Evolutionary conservation across 176 grass and related monocot species (phyloP).

Genomic region (Aegilops speltoides): DNA sequence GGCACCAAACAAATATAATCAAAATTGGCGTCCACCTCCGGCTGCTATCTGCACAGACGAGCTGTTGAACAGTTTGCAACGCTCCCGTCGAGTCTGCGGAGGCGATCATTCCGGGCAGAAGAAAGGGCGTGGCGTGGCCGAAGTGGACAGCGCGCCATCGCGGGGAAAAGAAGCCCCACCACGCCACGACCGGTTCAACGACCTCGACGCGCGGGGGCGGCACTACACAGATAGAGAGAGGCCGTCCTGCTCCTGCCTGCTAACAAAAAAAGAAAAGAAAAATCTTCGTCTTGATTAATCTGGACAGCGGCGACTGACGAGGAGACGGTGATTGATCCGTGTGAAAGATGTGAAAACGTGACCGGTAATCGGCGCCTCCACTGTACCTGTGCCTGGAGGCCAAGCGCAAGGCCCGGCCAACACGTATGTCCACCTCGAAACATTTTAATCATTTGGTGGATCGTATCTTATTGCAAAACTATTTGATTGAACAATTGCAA

Average conservation of each 20-base stretch:
- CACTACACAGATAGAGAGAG: background rate
- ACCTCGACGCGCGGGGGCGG: background rate
- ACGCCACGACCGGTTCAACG: conserved; percentile 26
- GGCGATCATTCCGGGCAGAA: background rate
- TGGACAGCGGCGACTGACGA: background rate
- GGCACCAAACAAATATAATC: background rate
- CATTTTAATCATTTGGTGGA: too few relatives aligned
- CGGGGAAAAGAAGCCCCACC: background rate
- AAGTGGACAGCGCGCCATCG: background rate
- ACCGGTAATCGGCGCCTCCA: background rate
- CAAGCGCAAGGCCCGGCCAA: background rate
- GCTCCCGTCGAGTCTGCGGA: background rate
- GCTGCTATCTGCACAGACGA: background rate
- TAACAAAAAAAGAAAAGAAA: background rate
- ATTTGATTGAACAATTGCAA: too few relatives aligned
- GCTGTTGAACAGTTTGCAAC: background rate
- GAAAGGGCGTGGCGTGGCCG: background rate
- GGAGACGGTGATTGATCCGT: background rate
- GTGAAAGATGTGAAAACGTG: background rate
- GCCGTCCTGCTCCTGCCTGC: background rate
- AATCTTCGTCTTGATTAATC: background rate
- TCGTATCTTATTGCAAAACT: too few relatives aligned
- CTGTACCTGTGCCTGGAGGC: background rate
- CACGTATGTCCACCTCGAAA: background rate
- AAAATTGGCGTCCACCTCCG: background rate